Percentiles rank a stretch among this genome's conserved stretches.
Conservation (phyloP, 2,329 filamentous ascomycete species). For the Fusarium camptoceras region DNA sequence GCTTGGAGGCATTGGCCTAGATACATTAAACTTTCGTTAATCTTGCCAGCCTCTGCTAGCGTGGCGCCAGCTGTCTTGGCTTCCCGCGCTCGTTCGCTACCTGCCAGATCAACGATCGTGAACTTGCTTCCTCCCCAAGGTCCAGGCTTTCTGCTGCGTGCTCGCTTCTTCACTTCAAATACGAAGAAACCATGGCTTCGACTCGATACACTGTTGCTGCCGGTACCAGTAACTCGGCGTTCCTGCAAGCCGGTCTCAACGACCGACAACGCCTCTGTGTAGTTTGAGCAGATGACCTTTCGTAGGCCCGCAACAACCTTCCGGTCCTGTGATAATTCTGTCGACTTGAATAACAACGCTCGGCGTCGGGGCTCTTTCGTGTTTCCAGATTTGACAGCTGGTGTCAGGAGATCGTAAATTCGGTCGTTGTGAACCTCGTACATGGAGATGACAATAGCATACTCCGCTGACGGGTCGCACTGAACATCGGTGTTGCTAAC, state of each 20-base stretch:
- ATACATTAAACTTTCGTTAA: conserved; percentile 99
- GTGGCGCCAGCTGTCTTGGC: conserved; percentile 95
- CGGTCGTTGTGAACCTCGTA: conserved; percentile 99
- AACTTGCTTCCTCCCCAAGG: conserved; percentile 82
- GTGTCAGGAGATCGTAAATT: conserved; percentile 91
- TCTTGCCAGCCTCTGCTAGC: conserved; percentile 94
- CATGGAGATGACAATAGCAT: conserved; percentile 93
- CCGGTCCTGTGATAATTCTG: conserved; percentile 86
- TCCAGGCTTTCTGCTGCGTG: conserved; percentile 57
- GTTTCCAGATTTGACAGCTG: conserved; percentile 66
- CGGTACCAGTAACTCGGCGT: conserved; percentile 87
- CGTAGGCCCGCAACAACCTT: conserved; percentile 93
- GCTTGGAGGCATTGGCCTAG: conserved; percentile 96
- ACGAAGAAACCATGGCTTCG: conserved; percentile 97
- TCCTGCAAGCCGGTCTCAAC: conserved; percentile 91
- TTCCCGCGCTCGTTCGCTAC: conserved; percentile 91
- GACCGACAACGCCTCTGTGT: conserved; percentile 88
- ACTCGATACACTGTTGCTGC: conserved; percentile 91
- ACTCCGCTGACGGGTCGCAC: conserved; percentile 73
- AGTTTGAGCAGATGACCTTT: conserved; percentile 86
- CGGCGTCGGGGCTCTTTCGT: conserved; percentile 81
- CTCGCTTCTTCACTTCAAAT: conserved; percentile 90
- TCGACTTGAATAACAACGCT: conserved; percentile 89
- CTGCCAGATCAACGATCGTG: conserved; percentile 91
- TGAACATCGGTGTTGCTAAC: conserved; percentile 76